Base-by-base conservation (phyloP, 768 basidiomycete genomes). In the Lactarius pseudohatsudake region DNA sequence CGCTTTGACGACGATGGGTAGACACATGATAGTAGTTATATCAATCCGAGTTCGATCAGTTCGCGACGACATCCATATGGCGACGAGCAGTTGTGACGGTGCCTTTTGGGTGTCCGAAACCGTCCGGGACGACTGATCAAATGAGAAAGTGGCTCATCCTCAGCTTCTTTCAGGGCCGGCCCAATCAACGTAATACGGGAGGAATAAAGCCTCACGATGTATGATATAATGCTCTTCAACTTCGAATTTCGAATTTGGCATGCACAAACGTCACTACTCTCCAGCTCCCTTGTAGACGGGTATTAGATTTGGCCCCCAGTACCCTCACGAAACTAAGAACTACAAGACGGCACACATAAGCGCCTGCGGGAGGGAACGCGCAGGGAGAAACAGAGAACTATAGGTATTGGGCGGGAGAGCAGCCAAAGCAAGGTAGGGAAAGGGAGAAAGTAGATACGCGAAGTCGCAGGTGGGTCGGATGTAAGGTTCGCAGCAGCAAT, bases 281-380 rank as follows among this genome's bases (percentile, higher is more conserved):
- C 36, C 54, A 69, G 72, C 65, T 70, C 72, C 70, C 71, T 72
- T 72, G 57, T 62, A 56, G 69, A 72, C 71, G 74, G 75, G 76
- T 75, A 77, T 78, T 72, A 75, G 73, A 76, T 69, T 69, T 73
- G 74, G 72, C 73, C 73, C 74, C 74, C 72, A 65, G 71, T 72
- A 74, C 75, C 77, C 55, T 69, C 60, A 55, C 45, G 41, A 69
- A 71, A 72, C 72, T 76, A 78, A 71, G 70, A 72, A 78, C 73
- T 76, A 78, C 75, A 77, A 68, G 72, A 76, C 71, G 73, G 69
- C 69, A 55, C 57, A 68, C 57, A 68, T 68, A 63, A 56, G 59
- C 65, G 63, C 61, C 43, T 58, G 60, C 40, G 64, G 41, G 32
- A 57, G 61, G 53, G 59, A 28, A 64, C 45, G 54, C 43, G 47